Evolutionary conservation across 345 rosid genomes (phyloP), one percentile per base, ranked within the genome.

Genomic region (Eutrema heterophyllum): DNA sequence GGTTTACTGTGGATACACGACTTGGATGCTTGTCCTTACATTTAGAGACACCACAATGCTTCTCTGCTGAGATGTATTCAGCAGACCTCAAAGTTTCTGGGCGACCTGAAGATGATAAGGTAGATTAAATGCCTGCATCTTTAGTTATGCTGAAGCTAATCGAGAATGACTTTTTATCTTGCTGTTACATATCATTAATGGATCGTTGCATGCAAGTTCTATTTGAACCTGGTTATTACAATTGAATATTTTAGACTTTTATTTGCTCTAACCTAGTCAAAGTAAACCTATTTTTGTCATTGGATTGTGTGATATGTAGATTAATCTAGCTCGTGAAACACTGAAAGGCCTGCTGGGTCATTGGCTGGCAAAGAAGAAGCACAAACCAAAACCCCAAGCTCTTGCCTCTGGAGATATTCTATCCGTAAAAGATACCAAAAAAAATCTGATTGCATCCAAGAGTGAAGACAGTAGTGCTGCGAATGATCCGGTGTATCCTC

Each of bases 91-190:
- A 82, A 83, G 92, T 92, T 64, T 76, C 86, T 57, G 99, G 97
- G 77, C 84, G 92, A 74, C 89, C 99, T 48, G 99, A 96, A 81
- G 98, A 92, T 81, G 99, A 96, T 73, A 96, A 92, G 97, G 99
- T 96, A 74, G 70, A 32, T 64, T 36, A 36, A 39, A 27, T 63
- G 24, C 40, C 24, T 65, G 32, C 48, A 70, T 65, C 29, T 58
- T 75, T 67, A 32, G 7, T 59, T 59, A 41, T 41, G 62, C 51
- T 33, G 70, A 52, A 63, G 39, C 45, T 64, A 33, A 40, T 12
- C 10, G 11, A 54, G 30, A 16, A 40, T 38, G 57, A 12, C 5
- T 35, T 58, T 5, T 13, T 12, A 16, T 58, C 24, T n/a, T 18
- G 10, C 30, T 53, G 32, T 69, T 70, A 33, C 61, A 38, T 30